Base-by-base conservation (phyloP, 1,139 yeast species). In the Debaryomycetaceae sp. region DNA sequence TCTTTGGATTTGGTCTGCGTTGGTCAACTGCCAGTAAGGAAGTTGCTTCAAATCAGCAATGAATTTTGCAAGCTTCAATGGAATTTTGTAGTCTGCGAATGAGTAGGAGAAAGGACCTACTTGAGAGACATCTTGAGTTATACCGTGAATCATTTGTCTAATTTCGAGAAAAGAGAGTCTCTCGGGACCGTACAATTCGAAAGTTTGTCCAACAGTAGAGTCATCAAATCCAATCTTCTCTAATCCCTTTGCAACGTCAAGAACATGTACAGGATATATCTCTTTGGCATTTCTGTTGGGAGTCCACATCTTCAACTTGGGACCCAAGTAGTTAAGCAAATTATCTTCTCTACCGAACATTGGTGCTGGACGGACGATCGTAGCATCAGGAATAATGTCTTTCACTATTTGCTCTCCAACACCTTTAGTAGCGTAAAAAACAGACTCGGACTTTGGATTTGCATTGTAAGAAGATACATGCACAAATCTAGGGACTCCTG, bases 401-500 rank as follows among this genome's bases (percentile, higher is more conserved):
- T 75, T 71, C 32, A 83, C 95, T 26, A 76, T 76, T 56, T 78
- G 73, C 65, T 87, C 96, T 46, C 87, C 92, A 41, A 81, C 65
- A 44, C 87, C 95, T 69, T 87, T 87, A 40, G 96, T 82, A 35
- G 91, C 85, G 59, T 81, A 82, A 61, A 79, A 87, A 16, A 78
- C 73, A 5, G 92, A 83, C 30, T 78, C 68, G 15, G 92, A 83
- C 43, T 78, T 64, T 33, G 82, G 79, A 58, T 83, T 71, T 39
- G 95, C 96, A 58, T 83, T 83, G 67, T 84, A 83, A 26, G 89
- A 75, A 31, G 95, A 86, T 24, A 87, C 89, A 56, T 87, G 95
- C 44, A 87, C 70, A 47, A 77, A 77, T 54, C 96, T 73, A 36
- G 94, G 81, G 40, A 85, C 89, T 33, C 83, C 83, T 48, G 81